These are phyloP conservation scores for Daldinia bambusicola DNA, from an alignment of 495 filamentous ascomycete genomes.

Conservation along the genomic window DNA sequence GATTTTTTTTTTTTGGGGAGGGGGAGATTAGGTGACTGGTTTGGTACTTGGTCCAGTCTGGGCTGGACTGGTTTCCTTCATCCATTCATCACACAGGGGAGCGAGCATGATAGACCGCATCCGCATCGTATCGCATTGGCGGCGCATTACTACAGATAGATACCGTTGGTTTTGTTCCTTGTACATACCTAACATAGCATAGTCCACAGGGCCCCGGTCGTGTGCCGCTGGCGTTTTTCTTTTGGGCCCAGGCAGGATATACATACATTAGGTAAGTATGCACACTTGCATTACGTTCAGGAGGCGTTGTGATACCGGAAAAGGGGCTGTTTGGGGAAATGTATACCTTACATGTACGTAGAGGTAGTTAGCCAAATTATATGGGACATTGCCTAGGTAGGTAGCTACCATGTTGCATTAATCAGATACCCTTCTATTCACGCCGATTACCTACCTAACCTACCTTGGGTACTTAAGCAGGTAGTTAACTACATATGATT, in stretches of 20 bases:
- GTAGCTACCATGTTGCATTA: background rate
- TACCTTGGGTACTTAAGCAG: too few relatives aligned
- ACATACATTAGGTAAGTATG: too few relatives aligned
- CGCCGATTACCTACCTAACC: background rate
- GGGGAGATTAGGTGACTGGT: too few relatives aligned
- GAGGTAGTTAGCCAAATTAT: background rate
- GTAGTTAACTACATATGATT: too few relatives aligned
- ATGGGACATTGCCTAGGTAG: background rate
- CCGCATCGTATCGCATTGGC: background rate
- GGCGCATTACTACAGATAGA: background rate
- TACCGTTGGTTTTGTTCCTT: background rate
- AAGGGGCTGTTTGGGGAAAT: background rate
- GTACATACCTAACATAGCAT: background rate
- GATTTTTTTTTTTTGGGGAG: background rate
- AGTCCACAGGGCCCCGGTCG: background rate
- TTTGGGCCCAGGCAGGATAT: background rate
- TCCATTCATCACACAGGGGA: background rate
- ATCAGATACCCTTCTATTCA: conserved; percentile 5
- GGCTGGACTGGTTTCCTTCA: background rate
- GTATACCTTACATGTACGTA: too few relatives aligned
- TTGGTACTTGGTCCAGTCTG: background rate
- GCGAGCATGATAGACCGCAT: background rate
- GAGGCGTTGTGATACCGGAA: background rate
- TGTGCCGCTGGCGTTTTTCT: background rate
- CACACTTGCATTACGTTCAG: background rate